Conservation (phyloP, 768 basidiomycete species). For the Psilocybe cyanescens region DNA sequence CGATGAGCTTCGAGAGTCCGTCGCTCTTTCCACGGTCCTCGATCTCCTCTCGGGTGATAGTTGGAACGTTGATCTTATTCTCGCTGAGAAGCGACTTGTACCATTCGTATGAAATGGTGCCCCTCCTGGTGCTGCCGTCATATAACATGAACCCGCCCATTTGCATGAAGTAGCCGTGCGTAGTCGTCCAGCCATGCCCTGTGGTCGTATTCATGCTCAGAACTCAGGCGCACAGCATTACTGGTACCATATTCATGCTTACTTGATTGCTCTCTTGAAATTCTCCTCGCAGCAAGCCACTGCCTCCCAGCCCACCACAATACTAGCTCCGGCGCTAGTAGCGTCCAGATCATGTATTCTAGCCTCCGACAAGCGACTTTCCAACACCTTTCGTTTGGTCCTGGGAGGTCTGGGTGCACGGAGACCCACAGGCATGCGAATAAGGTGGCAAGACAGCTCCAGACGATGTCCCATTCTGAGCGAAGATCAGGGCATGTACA, state of each 20-base stretch:
- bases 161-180: conserved; percentile 12
- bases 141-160: conserved; percentile 15
- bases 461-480: neutral
- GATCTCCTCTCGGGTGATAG: conserved; percentile 12
- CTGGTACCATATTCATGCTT: neutral
- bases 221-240: no score
- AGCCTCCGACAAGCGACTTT: neutral
- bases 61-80: conserved; percentile 7
- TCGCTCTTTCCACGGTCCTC: conserved; percentile 33
- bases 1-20: conserved; percentile 33
- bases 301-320: conserved; percentile 3
- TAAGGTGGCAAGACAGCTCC: neutral
- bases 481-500: neutral
- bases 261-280: neutral
- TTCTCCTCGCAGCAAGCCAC: neutral
- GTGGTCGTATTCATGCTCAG: no score
- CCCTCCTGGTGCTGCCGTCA: neutral
- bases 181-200: conserved; percentile 4
- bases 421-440: conserved; percentile 3
- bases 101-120: neutral
- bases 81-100: neutral
- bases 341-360: conserved; percentile 1
- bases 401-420: conserved; percentile 6
- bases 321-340: neutral
- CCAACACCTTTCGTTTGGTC: neutral